These are phyloP conservation scores for Sporothrix brasiliensis DNA, from an alignment of 2,329 filamentous ascomycete genomes.

Conservation along the genomic window DNA sequence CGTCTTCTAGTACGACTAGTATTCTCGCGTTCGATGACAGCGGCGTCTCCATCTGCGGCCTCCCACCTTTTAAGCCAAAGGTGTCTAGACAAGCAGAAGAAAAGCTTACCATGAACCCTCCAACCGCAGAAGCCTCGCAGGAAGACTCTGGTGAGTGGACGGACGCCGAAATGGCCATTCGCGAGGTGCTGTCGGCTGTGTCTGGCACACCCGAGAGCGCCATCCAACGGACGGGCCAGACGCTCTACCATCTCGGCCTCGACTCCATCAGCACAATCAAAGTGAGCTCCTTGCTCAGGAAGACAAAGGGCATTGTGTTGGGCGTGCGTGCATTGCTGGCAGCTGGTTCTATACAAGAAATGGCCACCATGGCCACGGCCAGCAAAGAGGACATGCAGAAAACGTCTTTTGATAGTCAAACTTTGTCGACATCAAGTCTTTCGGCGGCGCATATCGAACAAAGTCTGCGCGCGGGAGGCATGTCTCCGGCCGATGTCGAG, in stretches of 20 bases:
- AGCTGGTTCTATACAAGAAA: slow-evolving; percentile 65
- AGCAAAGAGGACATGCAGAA: slow-evolving; percentile 1
- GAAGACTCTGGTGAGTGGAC: slow-evolving; percentile 42
- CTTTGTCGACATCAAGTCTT: not conserved
- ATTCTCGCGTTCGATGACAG: slow-evolving; percentile 58
- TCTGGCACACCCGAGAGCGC: slow-evolving; percentile 60
- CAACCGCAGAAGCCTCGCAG: not conserved
- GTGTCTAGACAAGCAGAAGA: not conserved
- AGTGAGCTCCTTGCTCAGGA: slow-evolving; percentile 70
- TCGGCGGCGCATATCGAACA: slow-evolving; percentile 28
- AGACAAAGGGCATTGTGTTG: slow-evolving; percentile 59
- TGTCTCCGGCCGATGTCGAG: slow-evolving; percentile 55
- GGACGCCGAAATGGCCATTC: slow-evolving; percentile 45
- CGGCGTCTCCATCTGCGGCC: slow-evolving; percentile 65
- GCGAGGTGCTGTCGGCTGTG: slow-evolving; percentile 56
- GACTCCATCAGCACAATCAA: slow-evolving; percentile 94
- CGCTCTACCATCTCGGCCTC: slow-evolving; percentile 80
- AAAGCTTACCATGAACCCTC: not conserved
- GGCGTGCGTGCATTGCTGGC: slow-evolving; percentile 72
- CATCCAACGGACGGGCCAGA: slow-evolving; percentile 61
- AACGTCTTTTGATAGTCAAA: not conserved
- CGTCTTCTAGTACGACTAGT: not conserved
- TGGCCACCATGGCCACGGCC: slow-evolving; percentile 49
- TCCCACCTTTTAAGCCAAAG: slow-evolving; percentile 50
- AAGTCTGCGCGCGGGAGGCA: slow-evolving; percentile 47